A percentile compares a stretch with the other conserved stretches of the same genome.
Evolutionary conservation across 768 basidiomycete species (phyloP).

Genomic region (Boletellus emodensis): DNA sequence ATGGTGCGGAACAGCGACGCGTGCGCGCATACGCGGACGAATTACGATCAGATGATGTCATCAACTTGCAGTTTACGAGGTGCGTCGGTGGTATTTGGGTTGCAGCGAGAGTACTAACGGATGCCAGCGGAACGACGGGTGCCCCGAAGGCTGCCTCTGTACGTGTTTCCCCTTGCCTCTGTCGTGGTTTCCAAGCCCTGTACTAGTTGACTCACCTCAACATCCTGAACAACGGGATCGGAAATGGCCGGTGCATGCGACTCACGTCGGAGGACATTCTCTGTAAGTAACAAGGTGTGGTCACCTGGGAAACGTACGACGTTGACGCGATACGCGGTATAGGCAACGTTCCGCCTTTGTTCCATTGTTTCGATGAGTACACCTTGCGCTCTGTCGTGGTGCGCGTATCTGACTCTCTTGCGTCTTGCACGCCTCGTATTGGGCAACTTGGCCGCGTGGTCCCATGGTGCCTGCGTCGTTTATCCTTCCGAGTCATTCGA

Average conservation of each 20-base stretch:
- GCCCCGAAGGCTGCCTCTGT: slow-evolving; percentile 82
- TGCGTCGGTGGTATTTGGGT: slow-evolving; percentile 21
- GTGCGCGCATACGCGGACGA: slow-evolving; percentile 41
- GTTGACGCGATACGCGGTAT: slow-evolving; percentile 2
- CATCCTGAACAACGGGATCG: slow-evolving; percentile 72
- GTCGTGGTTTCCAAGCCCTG: background rate
- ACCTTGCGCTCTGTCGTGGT: background rate
- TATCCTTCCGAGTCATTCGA: slow-evolving; percentile 68
- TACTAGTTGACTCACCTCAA: slow-evolving; percentile 71
- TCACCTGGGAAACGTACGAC: background rate
- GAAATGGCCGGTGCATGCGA: slow-evolving; percentile 68
- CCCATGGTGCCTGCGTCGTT: slow-evolving; percentile 67
- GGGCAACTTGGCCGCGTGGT: slow-evolving; percentile 78
- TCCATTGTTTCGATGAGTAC: slow-evolving; percentile 87
- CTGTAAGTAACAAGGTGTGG: slow-evolving; percentile 41
- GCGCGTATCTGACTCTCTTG: slow-evolving; percentile 9
- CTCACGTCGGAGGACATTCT: slow-evolving; percentile 62
- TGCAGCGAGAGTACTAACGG: background rate
- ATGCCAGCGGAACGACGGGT: slow-evolving; percentile 71
- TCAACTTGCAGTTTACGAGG: slow-evolving; percentile 87
- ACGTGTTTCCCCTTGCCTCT: slow-evolving; percentile 16
- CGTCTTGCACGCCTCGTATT: slow-evolving; percentile 61
- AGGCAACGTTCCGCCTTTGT: slow-evolving; percentile 83
- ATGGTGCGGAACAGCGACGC: slow-evolving; percentile 37
- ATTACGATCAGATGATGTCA: slow-evolving; percentile 61